A percentile compares a stretch with the other conserved stretches of the same genome.
Evolutionary conservation across 2,329 filamentous ascomycete genomes (phyloP).

Genomic region (Venturia carpophila): DNA sequence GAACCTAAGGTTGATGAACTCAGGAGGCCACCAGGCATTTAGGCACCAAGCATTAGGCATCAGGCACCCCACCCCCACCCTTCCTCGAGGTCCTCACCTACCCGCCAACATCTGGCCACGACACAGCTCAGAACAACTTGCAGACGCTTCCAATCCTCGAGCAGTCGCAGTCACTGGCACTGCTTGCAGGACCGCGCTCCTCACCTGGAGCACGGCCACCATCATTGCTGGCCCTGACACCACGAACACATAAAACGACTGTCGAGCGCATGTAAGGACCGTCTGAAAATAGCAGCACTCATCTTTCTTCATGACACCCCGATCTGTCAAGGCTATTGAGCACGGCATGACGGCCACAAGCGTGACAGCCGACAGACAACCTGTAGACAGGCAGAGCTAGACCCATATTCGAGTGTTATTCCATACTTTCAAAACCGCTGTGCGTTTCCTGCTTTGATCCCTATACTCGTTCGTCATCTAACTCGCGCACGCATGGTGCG

Average conservation of each 20-base stretch:
- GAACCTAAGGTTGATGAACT: too few relatives aligned
- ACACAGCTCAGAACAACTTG: too few relatives aligned
- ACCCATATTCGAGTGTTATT: not conserved
- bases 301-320: not conserved
- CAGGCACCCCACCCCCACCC: too few relatives aligned
- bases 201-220: not conserved
- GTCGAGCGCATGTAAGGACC: not conserved
- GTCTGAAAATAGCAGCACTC: slow-evolving; percentile 1
- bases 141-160: too few relatives aligned
- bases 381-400: not conserved
- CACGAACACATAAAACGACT: not conserved
- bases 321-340: not conserved
- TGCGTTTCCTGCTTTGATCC: slow-evolving; percentile 8
- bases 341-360: not conserved
- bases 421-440: slow-evolving; percentile 5
- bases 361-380: not conserved
- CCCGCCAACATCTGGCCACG: too few relatives aligned
- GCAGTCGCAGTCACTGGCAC: not conserved
- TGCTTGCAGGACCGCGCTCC: not conserved
- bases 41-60: too few relatives aligned
- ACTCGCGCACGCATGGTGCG: not conserved
- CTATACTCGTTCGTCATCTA: not conserved
- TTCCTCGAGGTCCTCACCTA: too few relatives aligned
- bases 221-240: not conserved
- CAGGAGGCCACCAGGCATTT: too few relatives aligned